Conservation (phyloP, 345 rosid genomes). For the Cardiospermum halicacabum region DNA sequence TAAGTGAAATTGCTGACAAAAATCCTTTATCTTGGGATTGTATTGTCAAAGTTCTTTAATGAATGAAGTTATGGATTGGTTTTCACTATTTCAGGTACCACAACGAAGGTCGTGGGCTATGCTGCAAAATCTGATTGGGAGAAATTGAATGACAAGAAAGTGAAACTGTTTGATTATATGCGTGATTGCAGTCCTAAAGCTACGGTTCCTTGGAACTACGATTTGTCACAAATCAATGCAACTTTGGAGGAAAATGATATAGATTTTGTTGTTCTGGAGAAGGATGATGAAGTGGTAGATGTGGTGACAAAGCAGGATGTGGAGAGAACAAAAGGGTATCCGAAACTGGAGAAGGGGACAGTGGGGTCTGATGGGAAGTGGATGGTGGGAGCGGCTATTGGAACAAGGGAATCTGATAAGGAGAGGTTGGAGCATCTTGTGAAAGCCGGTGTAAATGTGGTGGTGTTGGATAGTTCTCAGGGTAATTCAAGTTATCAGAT, state of each 20-base stretch:
- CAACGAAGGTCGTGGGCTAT: constrained; percentile 54
- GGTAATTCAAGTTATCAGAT: constrained; percentile 86
- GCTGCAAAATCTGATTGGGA: constrained; percentile 55
- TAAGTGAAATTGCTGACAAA: neutral
- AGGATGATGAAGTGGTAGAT: constrained; percentile 59
- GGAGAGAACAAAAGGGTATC: constrained; percentile 65
- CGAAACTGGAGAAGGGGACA: constrained; percentile 58
- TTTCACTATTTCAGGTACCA: constrained; percentile 33
- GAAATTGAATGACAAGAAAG: constrained; percentile 43
- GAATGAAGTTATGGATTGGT: neutral
- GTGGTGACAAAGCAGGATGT: constrained; percentile 63
- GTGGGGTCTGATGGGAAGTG: constrained; percentile 72
- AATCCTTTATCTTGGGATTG: neutral
- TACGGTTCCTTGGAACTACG: constrained; percentile 48
- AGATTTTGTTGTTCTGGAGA: constrained; percentile 56
- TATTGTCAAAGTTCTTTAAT: no score
- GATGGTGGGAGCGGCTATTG: constrained; percentile 93
- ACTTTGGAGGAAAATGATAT: constrained; percentile 36
- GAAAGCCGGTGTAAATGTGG: constrained; percentile 57
- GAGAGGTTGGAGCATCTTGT: constrained; percentile 77
- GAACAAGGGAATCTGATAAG: constrained; percentile 77
- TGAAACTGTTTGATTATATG: constrained; percentile 54
- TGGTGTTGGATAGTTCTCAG: constrained; percentile 88
- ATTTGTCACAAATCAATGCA: constrained; percentile 44
- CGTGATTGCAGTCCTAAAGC: constrained; percentile 34